phyloP scores from a whole-genome alignment of 495 filamentous ascomycete genomes.

The Trichodelitschia bisporula region DNA sequence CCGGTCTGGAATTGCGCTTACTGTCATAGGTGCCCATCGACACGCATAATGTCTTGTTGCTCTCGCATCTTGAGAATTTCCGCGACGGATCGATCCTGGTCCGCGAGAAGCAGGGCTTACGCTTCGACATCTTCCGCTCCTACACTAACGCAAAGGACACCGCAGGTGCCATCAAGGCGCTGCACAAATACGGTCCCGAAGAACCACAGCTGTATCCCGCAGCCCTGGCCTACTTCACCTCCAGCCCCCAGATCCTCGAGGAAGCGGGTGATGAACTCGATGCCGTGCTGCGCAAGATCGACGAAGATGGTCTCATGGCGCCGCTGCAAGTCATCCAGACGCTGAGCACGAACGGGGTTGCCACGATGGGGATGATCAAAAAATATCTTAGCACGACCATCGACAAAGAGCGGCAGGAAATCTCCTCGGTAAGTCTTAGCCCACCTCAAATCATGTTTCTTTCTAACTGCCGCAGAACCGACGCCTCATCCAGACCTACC shows the following conservation, averaged over 20 bases:
- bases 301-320: constrained; percentile 78
- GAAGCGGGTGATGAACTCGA: constrained; percentile 76
- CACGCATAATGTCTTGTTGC: constrained; percentile 74
- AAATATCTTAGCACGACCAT: constrained; percentile 75
- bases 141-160: constrained; percentile 91
- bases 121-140: constrained; percentile 89
- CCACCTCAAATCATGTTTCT: not conserved
- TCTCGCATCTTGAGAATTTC: constrained; percentile 83
- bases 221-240: constrained; percentile 82
- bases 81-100: constrained; percentile 75
- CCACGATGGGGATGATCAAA: constrained; percentile 94
- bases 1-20: not conserved
- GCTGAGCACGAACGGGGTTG: constrained; percentile 57
- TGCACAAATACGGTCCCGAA: constrained; percentile 73
- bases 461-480: constrained; percentile 33
- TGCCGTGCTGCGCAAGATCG: constrained; percentile 59
- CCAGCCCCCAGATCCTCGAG: constrained; percentile 50
- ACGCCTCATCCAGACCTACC: constrained; percentile 61
- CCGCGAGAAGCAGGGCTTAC: constrained; percentile 74
- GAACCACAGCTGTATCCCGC: constrained; percentile 87
- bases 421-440: constrained; percentile 27
- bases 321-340: constrained; percentile 93
- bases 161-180: constrained; percentile 61
- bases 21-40: constrained; percentile 49
- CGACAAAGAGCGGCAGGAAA: constrained; percentile 65